Evolutionary conservation across 306 rosid genomes (phyloP), one percentile per base, ranked within the genome.

Genomic region (Prinsepia uniflora): DNA sequence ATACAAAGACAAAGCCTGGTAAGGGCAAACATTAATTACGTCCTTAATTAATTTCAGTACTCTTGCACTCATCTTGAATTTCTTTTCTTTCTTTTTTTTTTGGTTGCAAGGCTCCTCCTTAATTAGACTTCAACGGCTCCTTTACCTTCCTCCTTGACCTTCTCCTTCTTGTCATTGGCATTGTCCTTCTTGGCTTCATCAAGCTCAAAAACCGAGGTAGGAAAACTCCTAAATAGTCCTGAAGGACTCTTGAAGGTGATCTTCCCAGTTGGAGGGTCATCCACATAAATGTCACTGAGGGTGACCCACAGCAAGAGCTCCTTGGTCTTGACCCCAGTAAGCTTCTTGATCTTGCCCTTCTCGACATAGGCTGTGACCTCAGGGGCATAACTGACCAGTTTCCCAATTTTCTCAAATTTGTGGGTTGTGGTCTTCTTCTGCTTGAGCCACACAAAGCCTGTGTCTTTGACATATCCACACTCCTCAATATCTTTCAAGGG

Each of bases 361-460:
- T 87, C 90, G 0, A 89, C 87, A 0, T 12, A 12, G 8, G 97
- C 99, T 0, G 96, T 91, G 5, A 91, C 97, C 50, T 91, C 91
- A 0, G 90, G 44, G 0, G 79, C 96, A 48, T 89, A 95, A 0
- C 84, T 58, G 1, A 82, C 92, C 0, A 72, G 84, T 81, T 73
- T 94, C 22, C 91, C 96, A 8, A 95, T 82, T 81, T 91, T 82
- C 0, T 95, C 88, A 18, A 91, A 95, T 77, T 87, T 91, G 91
- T 94, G 99, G 43, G 84, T 84, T 0, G 0, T 36, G 45, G 54
- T 77, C 72, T 85, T 85, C 77, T 89, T 87, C 70, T 91, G 97
- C 84, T 83, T 95, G 5, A 95, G 83, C 99, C 99, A 89, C 45
- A 91, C 97, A n/a, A 84, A 87, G 6, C 99, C 99, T 0, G 83